Evolutionary conservation across 129 eudicot genomes (phyloP).

Genomic region (Heracleum sosnowskyi): DNA sequence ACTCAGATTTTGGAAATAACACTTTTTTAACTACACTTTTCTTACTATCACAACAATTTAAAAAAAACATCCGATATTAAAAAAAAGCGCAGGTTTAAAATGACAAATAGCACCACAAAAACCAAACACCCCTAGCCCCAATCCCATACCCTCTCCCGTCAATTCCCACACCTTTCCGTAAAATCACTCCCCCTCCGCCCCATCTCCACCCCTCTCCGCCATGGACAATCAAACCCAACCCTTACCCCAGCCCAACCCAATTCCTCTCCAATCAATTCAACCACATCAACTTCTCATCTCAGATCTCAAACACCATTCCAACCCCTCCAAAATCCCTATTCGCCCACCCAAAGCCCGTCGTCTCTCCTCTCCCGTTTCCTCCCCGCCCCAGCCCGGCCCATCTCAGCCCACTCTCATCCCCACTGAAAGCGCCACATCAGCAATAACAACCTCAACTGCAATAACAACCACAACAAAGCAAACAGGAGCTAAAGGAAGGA

Average conservation of each 20-base stretch:
- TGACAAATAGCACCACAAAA: slow-evolving; percentile 1
- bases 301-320: slow-evolving; percentile 26
- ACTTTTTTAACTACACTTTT: no score
- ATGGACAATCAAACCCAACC: not conserved
- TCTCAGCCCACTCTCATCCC: not conserved
- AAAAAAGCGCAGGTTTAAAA: not conserved
- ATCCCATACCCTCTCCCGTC: not conserved
- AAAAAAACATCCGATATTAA: not conserved
- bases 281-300: not conserved
- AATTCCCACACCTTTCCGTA: not conserved
- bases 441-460: not conserved
- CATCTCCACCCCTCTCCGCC: not conserved
- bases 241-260: not conserved
- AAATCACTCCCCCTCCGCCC: not conserved
- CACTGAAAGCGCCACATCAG: slow-evolving; percentile 14
- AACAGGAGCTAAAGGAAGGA: not conserved
- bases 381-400: not conserved
- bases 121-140: not conserved
- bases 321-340: slow-evolving; percentile 80
- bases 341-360: slow-evolving; percentile 86
- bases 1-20: no score
- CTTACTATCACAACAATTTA: no score
- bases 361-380: slow-evolving; percentile 31
- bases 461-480: slow-evolving; percentile 5
- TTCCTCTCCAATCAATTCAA: slow-evolving; percentile 25